A percentile compares a stretch with the other conserved stretches of the same genome.
Conservation (phyloP, 257 asterid species). For the Scutellaria baicalensis region DNA sequence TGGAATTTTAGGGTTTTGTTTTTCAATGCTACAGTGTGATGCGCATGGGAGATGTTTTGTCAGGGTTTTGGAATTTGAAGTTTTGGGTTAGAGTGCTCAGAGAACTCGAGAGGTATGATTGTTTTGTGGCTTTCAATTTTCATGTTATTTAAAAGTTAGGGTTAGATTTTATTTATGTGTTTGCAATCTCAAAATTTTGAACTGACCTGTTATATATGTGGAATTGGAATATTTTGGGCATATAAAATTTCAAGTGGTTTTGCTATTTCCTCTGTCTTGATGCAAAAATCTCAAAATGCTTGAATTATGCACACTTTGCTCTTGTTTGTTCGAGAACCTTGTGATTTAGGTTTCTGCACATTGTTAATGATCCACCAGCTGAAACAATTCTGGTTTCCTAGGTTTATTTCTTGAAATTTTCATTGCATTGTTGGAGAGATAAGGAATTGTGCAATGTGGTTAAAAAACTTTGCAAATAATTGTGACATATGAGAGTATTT, state of each 20-base stretch:
- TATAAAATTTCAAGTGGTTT: neutral
- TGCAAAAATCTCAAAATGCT: neutral
- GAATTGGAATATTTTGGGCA: neutral
- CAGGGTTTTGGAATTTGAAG: conserved; percentile 44
- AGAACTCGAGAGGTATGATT: conserved; percentile 36
- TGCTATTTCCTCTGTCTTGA: neutral
- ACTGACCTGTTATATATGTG: neutral
- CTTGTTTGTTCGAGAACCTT: conserved; percentile 6
- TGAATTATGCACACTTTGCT: neutral
- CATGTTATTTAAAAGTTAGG: neutral
- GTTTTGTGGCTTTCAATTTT: neutral
- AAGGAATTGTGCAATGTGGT: neutral
- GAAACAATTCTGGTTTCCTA: neutral
- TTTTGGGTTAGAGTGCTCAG: conserved; percentile 21
- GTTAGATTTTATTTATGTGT: neutral
- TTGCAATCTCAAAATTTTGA: neutral
- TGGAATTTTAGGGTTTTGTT: conserved; percentile 22
- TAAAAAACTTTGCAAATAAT: neutral
- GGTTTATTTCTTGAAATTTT: neutral
- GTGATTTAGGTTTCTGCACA: neutral
- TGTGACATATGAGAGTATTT: neutral
- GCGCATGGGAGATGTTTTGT: conserved; percentile 56
- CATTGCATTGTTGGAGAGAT: neutral
- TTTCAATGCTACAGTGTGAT: conserved; percentile 55
- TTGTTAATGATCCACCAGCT: neutral